Conservation (phyloP, 139 green algal genomes). For the Picochlorum sp. region DNA sequence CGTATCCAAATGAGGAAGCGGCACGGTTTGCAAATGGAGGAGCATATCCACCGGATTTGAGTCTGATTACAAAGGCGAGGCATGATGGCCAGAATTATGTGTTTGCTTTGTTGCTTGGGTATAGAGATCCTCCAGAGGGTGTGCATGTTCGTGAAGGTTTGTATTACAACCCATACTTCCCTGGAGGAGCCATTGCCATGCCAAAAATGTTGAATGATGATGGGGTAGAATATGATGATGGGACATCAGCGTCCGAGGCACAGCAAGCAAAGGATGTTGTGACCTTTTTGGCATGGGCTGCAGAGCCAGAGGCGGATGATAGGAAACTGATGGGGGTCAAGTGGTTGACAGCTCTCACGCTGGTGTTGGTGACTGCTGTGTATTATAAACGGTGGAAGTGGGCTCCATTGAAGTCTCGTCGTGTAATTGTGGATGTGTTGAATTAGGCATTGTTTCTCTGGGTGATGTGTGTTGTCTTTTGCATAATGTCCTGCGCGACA, state of each 20-base stretch:
- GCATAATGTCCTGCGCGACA: not conserved
- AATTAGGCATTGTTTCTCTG: conserved; percentile 57
- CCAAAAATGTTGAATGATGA: conserved; percentile 97
- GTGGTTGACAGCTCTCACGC: conserved; percentile 74
- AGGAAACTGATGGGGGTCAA: conserved; percentile 98
- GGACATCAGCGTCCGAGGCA: conserved; percentile 81
- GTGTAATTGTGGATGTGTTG: conserved; percentile 87
- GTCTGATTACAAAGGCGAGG: conserved; percentile 91
- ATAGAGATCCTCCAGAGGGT: conserved; percentile 92
- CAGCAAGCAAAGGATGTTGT: conserved; percentile 94
- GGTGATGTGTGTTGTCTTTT: not conserved
- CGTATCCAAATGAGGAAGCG: conserved; percentile 87
- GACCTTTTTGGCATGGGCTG: conserved; percentile 89
- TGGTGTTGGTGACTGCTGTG: conserved; percentile 71
- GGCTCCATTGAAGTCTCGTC: conserved; percentile 89
- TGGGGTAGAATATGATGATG: conserved; percentile 97
- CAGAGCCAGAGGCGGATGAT: conserved; percentile 87
- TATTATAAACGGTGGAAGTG: conserved; percentile 98
- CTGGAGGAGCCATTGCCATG: conserved; percentile 98
- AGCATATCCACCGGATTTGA: conserved; percentile 97
- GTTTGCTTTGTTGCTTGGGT: conserved; percentile 93
- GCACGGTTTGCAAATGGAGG: conserved; percentile 94
- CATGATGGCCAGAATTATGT: conserved; percentile 98
- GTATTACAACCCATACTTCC: conserved; percentile 99
- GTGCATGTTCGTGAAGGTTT: conserved; percentile 92